phyloP scores from a whole-genome alignment of 106 monocot species.

The Hemerocallis citrina region DNA sequence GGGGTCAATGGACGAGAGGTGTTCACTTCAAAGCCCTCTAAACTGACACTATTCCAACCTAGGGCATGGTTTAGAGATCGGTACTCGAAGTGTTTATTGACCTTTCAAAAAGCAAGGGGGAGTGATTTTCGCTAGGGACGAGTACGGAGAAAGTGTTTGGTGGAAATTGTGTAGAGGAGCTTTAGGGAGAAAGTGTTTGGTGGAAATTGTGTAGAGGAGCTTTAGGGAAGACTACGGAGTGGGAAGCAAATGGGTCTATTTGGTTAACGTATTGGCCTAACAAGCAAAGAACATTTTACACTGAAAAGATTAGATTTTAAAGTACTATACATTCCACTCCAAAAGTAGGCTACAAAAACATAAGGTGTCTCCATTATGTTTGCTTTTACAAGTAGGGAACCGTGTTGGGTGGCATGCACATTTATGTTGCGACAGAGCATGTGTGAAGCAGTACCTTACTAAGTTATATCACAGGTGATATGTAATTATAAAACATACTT shows the following conservation, averaged over 20 bases:
- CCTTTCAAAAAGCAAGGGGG: slow-evolving; percentile 75
- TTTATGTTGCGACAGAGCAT: too few species aligned
- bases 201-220: slow-evolving; percentile 44
- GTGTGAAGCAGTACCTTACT: too few species aligned
- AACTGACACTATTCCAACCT: slow-evolving; percentile 42
- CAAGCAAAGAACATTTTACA: slow-evolving; percentile 40
- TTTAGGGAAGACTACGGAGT: slow-evolving; percentile 38
- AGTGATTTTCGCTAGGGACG: slow-evolving; percentile 64
- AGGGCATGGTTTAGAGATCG: slow-evolving; percentile 54
- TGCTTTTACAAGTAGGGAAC: too few species aligned
- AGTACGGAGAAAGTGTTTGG: slow-evolving; percentile 60
- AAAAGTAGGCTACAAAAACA: too few species aligned
- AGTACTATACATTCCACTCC: slow-evolving; percentile 13
- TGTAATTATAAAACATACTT: too few species aligned
- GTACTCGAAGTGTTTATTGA: slow-evolving; percentile 45
- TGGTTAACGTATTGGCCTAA: slow-evolving; percentile 81
- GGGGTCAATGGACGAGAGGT: slow-evolving; percentile 51
- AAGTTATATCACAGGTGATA: too few species aligned
- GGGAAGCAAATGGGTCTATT: slow-evolving; percentile 53
- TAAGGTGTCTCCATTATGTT: too few species aligned
- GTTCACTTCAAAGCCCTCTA: slow-evolving; percentile 53
- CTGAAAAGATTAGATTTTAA: slow-evolving; percentile 51
- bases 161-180: slow-evolving; percentile 44
- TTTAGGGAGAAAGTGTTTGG: slow-evolving; percentile 28
- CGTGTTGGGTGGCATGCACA: too few species aligned